These are phyloP conservation scores for Pythium pyrilobum DNA, from an alignment of 352 stramenopile genomes.

Conservation along the genomic window DNA sequence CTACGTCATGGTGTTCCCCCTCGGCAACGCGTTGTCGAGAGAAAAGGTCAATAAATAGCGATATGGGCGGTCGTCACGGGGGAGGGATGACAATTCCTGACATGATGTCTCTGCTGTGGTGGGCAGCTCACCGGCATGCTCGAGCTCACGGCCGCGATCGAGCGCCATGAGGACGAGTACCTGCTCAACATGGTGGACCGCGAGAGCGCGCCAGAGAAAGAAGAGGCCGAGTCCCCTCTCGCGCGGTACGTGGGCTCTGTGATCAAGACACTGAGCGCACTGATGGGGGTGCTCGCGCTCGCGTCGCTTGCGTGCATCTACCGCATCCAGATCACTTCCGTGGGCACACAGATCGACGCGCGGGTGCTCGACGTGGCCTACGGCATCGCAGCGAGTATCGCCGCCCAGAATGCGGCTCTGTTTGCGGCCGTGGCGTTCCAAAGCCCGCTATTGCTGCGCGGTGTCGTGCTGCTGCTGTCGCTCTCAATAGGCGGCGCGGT, in stretches of 20 bases:
- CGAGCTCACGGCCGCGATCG: slow-evolving; percentile 36
- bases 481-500: not conserved
- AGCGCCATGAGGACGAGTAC: slow-evolving; percentile 49
- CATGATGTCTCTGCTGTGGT: not conserved
- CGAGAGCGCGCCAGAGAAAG: slow-evolving; percentile 2
- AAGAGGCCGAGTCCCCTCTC: not conserved
- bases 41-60: slow-evolving; percentile 31
- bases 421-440: not conserved
- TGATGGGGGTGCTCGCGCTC: not conserved
- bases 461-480: slow-evolving; percentile 10
- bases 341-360: slow-evolving; percentile 6
- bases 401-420: not conserved
- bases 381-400: not conserved
- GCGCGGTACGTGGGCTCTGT: not conserved
- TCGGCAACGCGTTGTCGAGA: slow-evolving; percentile 21
- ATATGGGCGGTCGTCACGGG: not conserved
- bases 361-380: slow-evolving; percentile 2
- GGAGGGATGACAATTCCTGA: not conserved
- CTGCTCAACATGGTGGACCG: slow-evolving; percentile 32
- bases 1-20: slow-evolving; percentile 54
- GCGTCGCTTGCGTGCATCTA: not conserved
- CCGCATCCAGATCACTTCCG: not conserved
- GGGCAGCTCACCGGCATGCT: slow-evolving; percentile 40
- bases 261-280: not conserved
- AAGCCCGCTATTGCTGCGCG: slow-evolving; percentile 1